Evolutionary conservation across 78 protist species (phyloP), one percentile per base, ranked within the genome.

Genomic region (Dictyostelium firmibasis): DNA sequence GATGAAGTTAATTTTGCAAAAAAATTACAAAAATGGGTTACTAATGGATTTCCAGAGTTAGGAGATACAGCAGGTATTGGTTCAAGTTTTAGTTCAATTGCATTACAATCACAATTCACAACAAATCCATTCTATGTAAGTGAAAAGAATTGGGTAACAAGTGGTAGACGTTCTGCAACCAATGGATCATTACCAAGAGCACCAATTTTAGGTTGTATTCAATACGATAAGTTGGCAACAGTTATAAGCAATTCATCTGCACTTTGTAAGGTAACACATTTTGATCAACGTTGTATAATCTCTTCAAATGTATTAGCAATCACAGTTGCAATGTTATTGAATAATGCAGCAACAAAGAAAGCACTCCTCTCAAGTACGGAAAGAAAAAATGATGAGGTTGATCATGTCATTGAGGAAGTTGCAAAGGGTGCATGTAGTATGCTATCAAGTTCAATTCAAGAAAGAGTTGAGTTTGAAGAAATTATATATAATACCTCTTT

Each of bases 61-160:
- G 96, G 96, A 6, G 96, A 94, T 60, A 78, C 47, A 29, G 81
- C 74, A 82, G 96, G 96, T 88, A 75, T 85, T 27, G 96, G 96
- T 1, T 44, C 86, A 20, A 92, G 84, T 33, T 33, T 36, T 53
- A 86, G 82, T 14, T 86, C 96, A 33, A 72, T 92, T 16, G 86
- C 85, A 6, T 85, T 86, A 75, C 96, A 92, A 74, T 31, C 82
- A 11, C 91, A 81, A 50, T 92, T 92, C 31, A 29, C 33, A 35
- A 41, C 64, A 7, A 69, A 92, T 81, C 96, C 96, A 7, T 78
- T 70, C 7, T 70, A 25, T 70, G 91, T 86, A 5, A 72, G 85
- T 62, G 89, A 83, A 72, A 84, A 92, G 75, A 85, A 78, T 23
- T 92, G 96, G 96, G 67, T 92, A 0, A 35, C 85, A 13, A 50